A percentile compares a stretch with the other conserved stretches of the same genome.
Conservation (phyloP, 176 grass and related monocot species). For the Lolium rigidum region DNA sequence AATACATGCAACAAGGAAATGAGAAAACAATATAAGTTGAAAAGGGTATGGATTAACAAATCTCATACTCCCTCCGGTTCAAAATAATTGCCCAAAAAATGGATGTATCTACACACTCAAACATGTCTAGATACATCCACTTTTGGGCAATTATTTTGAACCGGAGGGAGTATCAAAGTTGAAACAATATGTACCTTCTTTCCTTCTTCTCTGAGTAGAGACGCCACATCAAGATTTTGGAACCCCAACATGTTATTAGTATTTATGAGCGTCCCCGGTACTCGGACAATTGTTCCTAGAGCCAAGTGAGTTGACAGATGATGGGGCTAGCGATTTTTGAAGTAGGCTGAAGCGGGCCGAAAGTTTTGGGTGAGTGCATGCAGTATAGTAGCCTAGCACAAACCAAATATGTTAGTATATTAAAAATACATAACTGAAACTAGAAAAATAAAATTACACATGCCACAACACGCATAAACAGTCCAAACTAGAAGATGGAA, state of each 20-base stretch:
- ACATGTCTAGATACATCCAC: too few species aligned
- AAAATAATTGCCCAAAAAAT: too few species aligned
- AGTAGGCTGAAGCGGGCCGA: slow-evolving; percentile 51
- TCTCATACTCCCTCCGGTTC: not conserved
- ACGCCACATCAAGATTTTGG: slow-evolving; percentile 52
- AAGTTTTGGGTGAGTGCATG: slow-evolving; percentile 40
- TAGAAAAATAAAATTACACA: not conserved
- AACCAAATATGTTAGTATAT: not conserved
- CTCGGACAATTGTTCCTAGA: slow-evolving; percentile 65
- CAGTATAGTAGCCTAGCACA: slow-evolving; percentile 73
- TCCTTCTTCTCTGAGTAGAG: slow-evolving; percentile 63
- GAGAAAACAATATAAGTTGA: not conserved
- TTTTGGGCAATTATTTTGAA: too few species aligned
- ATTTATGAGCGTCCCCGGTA: slow-evolving; percentile 84
- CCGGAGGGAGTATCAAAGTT: not conserved
- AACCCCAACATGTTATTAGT: slow-evolving; percentile 84
- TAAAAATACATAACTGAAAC: not conserved
- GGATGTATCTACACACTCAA: too few species aligned
- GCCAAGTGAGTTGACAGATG: slow-evolving; percentile 33
- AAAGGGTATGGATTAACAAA: not conserved
- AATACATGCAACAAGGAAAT: slow-evolving; percentile 12
- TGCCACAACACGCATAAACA: not conserved
- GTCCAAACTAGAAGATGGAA: not conserved
- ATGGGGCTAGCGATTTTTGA: slow-evolving; percentile 47
- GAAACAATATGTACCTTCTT: slow-evolving; percentile 63